Evolutionary conservation across 768 basidiomycete genomes (phyloP).

Genomic region (Lentinula aciculospora): DNA sequence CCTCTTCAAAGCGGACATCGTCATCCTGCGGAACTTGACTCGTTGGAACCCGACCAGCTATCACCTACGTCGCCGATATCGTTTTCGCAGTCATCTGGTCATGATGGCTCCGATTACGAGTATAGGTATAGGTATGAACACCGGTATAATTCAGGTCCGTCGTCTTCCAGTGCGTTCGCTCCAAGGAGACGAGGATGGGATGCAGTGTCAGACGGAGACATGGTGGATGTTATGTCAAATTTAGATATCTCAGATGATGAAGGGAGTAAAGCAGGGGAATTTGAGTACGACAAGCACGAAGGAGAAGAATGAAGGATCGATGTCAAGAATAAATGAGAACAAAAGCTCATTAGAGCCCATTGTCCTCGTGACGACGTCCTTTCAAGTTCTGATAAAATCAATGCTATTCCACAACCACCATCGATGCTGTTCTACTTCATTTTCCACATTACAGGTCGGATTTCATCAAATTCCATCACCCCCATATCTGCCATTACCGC

Average conservation of each 20-base stretch:
- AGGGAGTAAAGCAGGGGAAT: neutral
- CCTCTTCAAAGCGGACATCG: neutral
- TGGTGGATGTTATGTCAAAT: neutral
- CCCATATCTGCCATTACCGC: too few species aligned
- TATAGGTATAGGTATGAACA: neutral
- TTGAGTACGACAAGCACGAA: neutral
- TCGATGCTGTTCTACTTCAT: too few species aligned
- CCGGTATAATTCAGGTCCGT: neutral
- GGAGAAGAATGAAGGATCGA: neutral
- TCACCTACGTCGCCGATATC: constrained; percentile 1
- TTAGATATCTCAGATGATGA: constrained; percentile 1
- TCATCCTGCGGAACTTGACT: constrained; percentile 3
- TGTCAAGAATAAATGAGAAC: neutral
- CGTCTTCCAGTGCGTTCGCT: neutral
- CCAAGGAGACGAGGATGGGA: neutral
- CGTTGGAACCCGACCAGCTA: neutral
- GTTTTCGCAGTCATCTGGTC: neutral
- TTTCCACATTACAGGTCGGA: too few species aligned
- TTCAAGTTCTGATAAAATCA: too few species aligned
- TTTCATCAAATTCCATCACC: too few species aligned
- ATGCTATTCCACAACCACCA: too few species aligned
- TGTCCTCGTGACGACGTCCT: neutral
- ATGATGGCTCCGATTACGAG: neutral
- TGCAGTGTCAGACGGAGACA: neutral
- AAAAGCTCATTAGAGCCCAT: neutral